Conservation (phyloP, 805 yeast genomes). For the Sugiyamaella valdiviana region DNA sequence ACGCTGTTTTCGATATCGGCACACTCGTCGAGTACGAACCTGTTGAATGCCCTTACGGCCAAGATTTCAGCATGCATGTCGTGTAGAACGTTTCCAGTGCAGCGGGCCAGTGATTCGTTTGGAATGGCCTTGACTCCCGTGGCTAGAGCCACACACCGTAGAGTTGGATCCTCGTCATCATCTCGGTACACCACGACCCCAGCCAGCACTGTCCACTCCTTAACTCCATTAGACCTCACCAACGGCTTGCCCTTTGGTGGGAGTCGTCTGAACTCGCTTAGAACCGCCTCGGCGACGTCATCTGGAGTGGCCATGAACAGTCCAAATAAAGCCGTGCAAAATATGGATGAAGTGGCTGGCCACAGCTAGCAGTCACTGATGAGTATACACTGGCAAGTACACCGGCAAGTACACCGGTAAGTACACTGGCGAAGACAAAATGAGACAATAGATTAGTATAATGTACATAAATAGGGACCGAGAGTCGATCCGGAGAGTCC, state of each 20-base stretch:
- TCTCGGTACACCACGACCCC: slow-evolving; percentile 46
- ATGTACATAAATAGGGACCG: neutral
- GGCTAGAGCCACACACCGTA: slow-evolving; percentile 44
- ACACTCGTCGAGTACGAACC: slow-evolving; percentile 48
- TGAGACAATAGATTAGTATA: neutral
- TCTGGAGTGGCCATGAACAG: slow-evolving; percentile 9
- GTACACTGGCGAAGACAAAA: too few species aligned
- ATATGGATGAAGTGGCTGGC: too few species aligned
- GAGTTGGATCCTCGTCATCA: neutral
- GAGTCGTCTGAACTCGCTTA: slow-evolving; percentile 20
- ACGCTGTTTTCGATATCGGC: slow-evolving; percentile 17
- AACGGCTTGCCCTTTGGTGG: slow-evolving; percentile 52
- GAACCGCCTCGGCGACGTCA: slow-evolving; percentile 22
- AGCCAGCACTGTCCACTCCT: slow-evolving; percentile 83
- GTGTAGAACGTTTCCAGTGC: slow-evolving; percentile 63
- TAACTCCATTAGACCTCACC: slow-evolving; percentile 52
- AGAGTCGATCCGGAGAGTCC: neutral
- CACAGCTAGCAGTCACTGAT: too few species aligned
- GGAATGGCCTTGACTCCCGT: slow-evolving; percentile 85
- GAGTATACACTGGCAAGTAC: too few species aligned
- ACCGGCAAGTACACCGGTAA: neutral
- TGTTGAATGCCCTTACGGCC: slow-evolving; percentile 63
- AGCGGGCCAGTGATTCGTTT: slow-evolving; percentile 38
- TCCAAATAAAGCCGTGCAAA: neutral
- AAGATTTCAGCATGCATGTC: slow-evolving; percentile 90